Evolutionary conservation across 2,329 filamentous ascomycete genomes (phyloP), one percentile per base, ranked within the genome.

Genomic region (Botryotinia globosa): DNA sequence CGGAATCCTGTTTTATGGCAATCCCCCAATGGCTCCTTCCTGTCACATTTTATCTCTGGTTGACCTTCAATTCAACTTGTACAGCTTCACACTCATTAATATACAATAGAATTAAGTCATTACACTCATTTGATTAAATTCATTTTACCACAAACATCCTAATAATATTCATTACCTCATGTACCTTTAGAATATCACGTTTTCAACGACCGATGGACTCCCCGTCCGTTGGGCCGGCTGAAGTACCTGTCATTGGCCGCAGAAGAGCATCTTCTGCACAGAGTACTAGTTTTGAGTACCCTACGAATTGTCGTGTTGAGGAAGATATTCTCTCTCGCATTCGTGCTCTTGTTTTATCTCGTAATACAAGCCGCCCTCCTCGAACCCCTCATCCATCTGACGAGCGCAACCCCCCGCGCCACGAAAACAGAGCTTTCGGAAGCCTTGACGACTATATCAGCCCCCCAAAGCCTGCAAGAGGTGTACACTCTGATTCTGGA

Each of bases 281-380:
- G 48, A 76, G 74, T 66, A 75, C 75, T 39, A 75, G 75, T 12
- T 74, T 78, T 48, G 78, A 79, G 42, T 76, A 77, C 62, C 54
- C 73, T 20, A 77, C 65, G 61, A 72, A 71, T 68, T 73, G 66
- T 64, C 73, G 73, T 63, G 75, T 80, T 32, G 78, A 80, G 34
- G 77, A 77, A 44, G 79, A 80, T 67, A 78, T 80, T 51, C 69
- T 74, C 39, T 75, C 76, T 34, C 77, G 78, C 25, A 77, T 80
- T 61, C 76, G 78, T 42, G 78, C 77, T 61, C 76, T 80, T 9
- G 66, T 79, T 6, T 65, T 79, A 32, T 78, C 78, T 44, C 76
- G 77, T 48, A 74, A 79, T 66, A 69, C 73, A 22, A 74, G 73
- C 56, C 71, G 70, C 39, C 77, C 77, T 48, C 76, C 78, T 51